A percentile compares a stretch with the other conserved stretches of the same genome.
Conservation (phyloP, 2,329 filamentous ascomycete genomes). For the Eurotiales sp. region DNA sequence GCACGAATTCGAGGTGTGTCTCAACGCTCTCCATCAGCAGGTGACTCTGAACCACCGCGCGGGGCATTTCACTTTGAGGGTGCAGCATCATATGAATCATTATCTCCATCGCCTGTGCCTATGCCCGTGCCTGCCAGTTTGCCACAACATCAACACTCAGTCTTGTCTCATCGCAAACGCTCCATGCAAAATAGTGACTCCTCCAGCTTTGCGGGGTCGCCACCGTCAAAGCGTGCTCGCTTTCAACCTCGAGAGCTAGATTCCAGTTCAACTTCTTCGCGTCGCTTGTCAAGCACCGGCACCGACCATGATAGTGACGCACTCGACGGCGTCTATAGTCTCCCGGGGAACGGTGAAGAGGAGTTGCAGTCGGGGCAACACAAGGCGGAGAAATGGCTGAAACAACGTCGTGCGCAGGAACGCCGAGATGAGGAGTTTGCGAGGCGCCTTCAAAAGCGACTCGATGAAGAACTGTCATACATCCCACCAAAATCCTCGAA, state of each 20-base stretch:
- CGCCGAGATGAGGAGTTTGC: conserved; percentile 38
- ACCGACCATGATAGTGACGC: not conserved
- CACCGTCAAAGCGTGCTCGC: conserved; percentile 9
- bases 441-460: conserved; percentile 32
- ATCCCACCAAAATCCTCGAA: not conserved
- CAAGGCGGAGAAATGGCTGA: conserved; percentile 29
- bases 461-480: conserved; percentile 9
- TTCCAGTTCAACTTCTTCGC: not conserved
- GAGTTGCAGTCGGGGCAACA: conserved; percentile 26
- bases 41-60: not conserved
- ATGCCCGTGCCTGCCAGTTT: too few relatives aligned
- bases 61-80: conserved; percentile 19
- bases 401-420: conserved; percentile 30
- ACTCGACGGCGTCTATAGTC: conserved; percentile 20
- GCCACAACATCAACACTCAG: not conserved
- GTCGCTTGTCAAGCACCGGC: not conserved
- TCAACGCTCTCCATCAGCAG: conserved; percentile 1
- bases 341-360: conserved; percentile 23
- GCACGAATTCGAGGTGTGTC: conserved; percentile 20
- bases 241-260: not conserved
- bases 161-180: conserved; percentile 1
- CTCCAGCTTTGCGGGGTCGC: not conserved
- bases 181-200: not conserved
- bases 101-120: too few relatives aligned
- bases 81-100: too few relatives aligned